Evolutionary conservation across 306 rosid species (phyloP), one percentile per base, ranked within the genome.

Genomic region (Quillaja saponaria): DNA sequence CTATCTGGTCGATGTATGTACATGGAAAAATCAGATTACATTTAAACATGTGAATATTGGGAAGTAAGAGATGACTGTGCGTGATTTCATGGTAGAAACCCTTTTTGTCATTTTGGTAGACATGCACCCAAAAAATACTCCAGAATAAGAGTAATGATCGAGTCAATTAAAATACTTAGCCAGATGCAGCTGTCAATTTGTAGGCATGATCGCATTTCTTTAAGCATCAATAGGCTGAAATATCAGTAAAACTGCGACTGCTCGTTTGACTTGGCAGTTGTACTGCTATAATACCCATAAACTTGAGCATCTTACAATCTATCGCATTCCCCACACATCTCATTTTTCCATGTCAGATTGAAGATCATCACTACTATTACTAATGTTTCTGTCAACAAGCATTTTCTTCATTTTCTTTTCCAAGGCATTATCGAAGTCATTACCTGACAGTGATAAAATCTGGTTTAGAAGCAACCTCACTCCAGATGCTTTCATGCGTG

Each of bases 381-480:
- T 53, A 61, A 64, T 61, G 73, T 33, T 70, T 57, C 66, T 37
- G 16, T 59, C 63, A 55, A 55, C 28, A 60, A 53, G 58, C 76
- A 66, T 52, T 76, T 84, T 88, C 78, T 79, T 52, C 45, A 86
- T 16, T 67, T 92, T 88, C 81, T 76, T 87, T 53, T 67, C 44
- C 64, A 91, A 66, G 25, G 68, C 73, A 69, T 55, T 63, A 0
- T 71, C 87, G 39, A 84, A 88, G 49, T 88, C 56, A 20, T 68
- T 55, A 33, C 66, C 35, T 10, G 96, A 88, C 8, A 81, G 75
- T 3, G 98, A 84, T 34, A 91, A 78, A 68, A 84, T 78, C 76
- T 91, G 95, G 80, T 85, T 88, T 67, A 91, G 76, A 66, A 84
- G 83, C 61, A 88, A 50, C 69, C 38, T 75, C 62, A 77, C 96